Percentiles rank a stretch among this genome's conserved stretches.
Conservation (phyloP, 176 grass and related monocot species). For the Paspalum vaginatum region DNA sequence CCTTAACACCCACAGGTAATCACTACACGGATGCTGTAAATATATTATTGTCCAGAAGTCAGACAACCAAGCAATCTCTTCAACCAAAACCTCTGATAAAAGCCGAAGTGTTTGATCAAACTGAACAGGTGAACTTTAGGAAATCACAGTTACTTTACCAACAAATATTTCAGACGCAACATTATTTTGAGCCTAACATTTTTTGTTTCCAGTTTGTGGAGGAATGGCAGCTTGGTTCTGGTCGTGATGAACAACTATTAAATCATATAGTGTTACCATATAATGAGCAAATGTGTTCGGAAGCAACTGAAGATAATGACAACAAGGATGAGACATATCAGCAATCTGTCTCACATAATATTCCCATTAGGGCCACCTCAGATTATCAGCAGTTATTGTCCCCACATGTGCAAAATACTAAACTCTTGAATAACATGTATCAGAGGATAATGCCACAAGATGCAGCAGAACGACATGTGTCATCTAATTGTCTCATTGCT, state of each 20-base stretch:
- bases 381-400: conserved; percentile 49
- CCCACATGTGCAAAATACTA: conserved; percentile 39
- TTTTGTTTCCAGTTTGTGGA: conserved; percentile 36
- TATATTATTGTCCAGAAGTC: conserved; percentile 41
- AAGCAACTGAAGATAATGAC: conserved; percentile 36
- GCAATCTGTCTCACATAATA: conserved; percentile 34
- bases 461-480: conserved; percentile 35
- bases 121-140: conserved; percentile 54
- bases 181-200: conserved; percentile 25
- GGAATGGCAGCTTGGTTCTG: conserved; percentile 25
- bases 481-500: conserved; percentile 25
- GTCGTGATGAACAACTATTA: conserved; percentile 32
- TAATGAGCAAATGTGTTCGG: conserved; percentile 37
- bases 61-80: conserved; percentile 45
- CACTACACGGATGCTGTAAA: conserved; percentile 37
- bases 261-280: conserved; percentile 37
- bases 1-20: conserved; percentile 50
- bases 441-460: conserved; percentile 46
- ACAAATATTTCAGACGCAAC: conserved; percentile 42
- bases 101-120: conserved; percentile 55
- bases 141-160: conserved; percentile 41
- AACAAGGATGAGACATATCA: conserved; percentile 24
- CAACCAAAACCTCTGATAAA: conserved; percentile 51
- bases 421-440: conserved; percentile 33
- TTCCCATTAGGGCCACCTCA: not conserved